Base-by-base conservation (phyloP, 1,284 basidiomycete species). In the Moesziomyces antarcticus region DNA sequence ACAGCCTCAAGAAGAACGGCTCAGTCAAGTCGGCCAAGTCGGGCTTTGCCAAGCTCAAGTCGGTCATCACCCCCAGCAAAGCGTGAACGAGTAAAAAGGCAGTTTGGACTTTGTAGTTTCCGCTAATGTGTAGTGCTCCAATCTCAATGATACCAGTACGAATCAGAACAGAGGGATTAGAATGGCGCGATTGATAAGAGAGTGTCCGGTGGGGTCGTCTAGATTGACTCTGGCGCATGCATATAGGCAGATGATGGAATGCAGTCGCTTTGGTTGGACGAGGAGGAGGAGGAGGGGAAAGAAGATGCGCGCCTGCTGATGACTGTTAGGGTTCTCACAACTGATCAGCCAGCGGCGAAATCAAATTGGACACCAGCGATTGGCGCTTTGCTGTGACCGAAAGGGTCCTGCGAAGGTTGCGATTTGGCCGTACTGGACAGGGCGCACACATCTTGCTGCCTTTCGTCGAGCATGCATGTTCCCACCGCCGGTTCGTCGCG, bases 21-120 rank as follows among this genome's bases (percentile, higher is more conserved):
- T 55, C 50, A 43, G 56, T 64, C 64, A 68, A 68, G 43, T 51
- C 52, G 22, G 50, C 60, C 42, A 64, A 61, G 8, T 73, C 64
- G 25, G 58, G 54, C 30, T 56, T 73, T 22, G 60, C 70, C 48
- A 73, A 73, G 55, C 65, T 73, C 70, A 73, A 73, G 61, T 54
- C 60, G 6, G 61, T 64, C 20, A 48, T 73, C 37, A 54, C 35
- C 51, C 33, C 63, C 10, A 44, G 50, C 50, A 73, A 73, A 45
- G 69, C 63, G 14, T 72, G 44, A 56, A 10, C 16, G 30, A 0
- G 14, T 25, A 3, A 3, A 25, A 37, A 11, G 9, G 14, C 2
- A 5, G 8, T 3, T 22, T 13, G 6, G 13, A 25, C 37, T 30
- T 43, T 10, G 11, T 5, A 25, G 49, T 33, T 48, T 35, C 27